A percentile compares a stretch with the other conserved stretches of the same genome.
Conservation (phyloP, 345 rosid genomes). For the Citrus cavaleriei region DNA sequence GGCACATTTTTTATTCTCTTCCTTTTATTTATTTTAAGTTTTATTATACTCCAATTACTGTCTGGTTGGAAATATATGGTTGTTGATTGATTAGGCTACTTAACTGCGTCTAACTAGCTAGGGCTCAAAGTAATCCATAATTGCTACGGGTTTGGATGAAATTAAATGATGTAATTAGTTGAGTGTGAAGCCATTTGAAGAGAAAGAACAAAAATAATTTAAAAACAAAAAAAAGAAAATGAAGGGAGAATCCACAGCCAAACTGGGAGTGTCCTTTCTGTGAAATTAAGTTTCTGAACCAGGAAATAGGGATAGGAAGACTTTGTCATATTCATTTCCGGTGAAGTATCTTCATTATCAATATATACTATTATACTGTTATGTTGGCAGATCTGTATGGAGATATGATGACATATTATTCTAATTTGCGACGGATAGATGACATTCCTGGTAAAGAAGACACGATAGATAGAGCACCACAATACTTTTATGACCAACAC, state of each 20-base stretch:
- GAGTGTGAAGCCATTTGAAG: neutral
- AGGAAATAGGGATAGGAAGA: neutral
- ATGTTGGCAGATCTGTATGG: neutral
- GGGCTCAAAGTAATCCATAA: neutral
- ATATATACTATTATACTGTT: neutral
- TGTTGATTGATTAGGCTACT: neutral
- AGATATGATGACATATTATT: too few relatives aligned
- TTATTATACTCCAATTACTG: neutral
- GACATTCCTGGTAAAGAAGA: too few relatives aligned
- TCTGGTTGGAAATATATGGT: neutral
- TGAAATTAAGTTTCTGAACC: neutral
- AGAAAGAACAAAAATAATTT: neutral
- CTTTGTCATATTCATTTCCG: neutral
- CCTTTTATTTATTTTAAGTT: neutral
- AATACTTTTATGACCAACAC: too few relatives aligned
- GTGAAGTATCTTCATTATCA: neutral
- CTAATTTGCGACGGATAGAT: too few relatives aligned
- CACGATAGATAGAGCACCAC: too few relatives aligned
- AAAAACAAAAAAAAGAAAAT: neutral
- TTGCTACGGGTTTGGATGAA: neutral
- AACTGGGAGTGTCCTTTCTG: neutral
- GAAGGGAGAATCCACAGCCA: neutral
- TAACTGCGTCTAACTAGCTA: neutral
- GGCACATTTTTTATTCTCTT: neutral
- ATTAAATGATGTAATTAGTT: neutral